Evolutionary conservation across 2,329 filamentous ascomycete genomes (phyloP), one percentile per base, ranked within the genome.

Genomic region (Lachnellula occidentalis): DNA sequence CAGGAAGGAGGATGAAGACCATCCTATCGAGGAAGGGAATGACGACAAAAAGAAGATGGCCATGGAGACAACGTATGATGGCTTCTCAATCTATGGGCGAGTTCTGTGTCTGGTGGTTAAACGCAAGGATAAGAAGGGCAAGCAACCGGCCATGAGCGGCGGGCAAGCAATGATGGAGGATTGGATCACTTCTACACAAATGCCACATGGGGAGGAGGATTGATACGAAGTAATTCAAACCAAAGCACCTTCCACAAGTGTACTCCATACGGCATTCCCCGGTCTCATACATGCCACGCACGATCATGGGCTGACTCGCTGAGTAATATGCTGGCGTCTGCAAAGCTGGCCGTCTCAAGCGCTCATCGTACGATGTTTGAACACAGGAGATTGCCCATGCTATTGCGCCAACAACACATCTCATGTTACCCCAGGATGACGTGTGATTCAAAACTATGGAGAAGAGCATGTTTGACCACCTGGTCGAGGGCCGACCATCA

Each of bases 61-160:
- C 19, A 82, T 96, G 75, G 86, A 87, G 58, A 94, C 92, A 24
- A 86, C 85, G 14, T 99, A 97, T 72, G 91, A 97, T 66, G 92
- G 94, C 8, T 97, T 97, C 73, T 89, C 87, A 64, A 96, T 99
- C 67, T 95, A 96, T 73, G 91, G 94, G 11, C 87, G 90, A 63
- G 90, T 96, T 46, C 76, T 99, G 24, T 97, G 92, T 71, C 78
- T 99, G 55, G 87, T 99, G 8, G 86, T 99, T 66, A 86, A 84
- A 71, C 88, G 87, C 69, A 85, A 87, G 58, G 86, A 85, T 47
- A 75, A 72, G 61, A 78, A 73, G 61, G 69, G 70, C 46, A 71
- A 66, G 61, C 61, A 62, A 48, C 61, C 65, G 45, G 56, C 64
- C 59, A 57, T 65, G 66, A 58, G 60, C 11, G 74, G 73, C 46